These are phyloP conservation scores for Globisporangium nagaii DNA, from an alignment of 352 stramenopile genomes.

Conservation along the genomic window DNA sequence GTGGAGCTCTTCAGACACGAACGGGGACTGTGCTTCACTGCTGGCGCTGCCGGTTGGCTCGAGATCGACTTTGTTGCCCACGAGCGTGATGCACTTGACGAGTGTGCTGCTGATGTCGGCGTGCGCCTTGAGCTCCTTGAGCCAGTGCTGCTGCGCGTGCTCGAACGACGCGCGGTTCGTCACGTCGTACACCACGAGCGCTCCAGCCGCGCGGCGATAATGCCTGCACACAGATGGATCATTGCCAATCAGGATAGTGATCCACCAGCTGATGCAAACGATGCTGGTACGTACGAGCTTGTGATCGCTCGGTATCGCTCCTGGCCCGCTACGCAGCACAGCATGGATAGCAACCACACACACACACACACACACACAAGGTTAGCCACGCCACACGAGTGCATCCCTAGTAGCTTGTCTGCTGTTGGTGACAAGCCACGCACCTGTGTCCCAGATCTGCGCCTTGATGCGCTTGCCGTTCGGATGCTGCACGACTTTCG, in stretches of 20 bases:
- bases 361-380: no score
- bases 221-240: constrained; percentile 44
- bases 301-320: constrained; percentile 82
- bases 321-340: constrained; percentile 36
- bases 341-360: no score
- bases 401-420: no score
- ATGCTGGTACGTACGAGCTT: constrained; percentile 53
- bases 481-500: constrained; percentile 64
- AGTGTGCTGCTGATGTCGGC: constrained; percentile 59
- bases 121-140: constrained; percentile 67
- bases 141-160: constrained; percentile 66
- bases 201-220: constrained; percentile 66
- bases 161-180: constrained; percentile 56
- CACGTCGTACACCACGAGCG: constrained; percentile 76
- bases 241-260: no score
- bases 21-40: neutral
- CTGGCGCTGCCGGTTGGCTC: constrained; percentile 10
- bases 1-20: constrained; percentile 36
- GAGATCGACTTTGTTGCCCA: constrained; percentile 79
- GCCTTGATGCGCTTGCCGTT: constrained; percentile 80
- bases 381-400: no score
- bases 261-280: neutral
- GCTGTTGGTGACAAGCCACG: neutral
- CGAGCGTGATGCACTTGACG: constrained; percentile 61
- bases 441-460: constrained; percentile 80